phyloP scores from a whole-genome alignment of 176 grass and related monocot genomes.

The Stipa capillata region DNA sequence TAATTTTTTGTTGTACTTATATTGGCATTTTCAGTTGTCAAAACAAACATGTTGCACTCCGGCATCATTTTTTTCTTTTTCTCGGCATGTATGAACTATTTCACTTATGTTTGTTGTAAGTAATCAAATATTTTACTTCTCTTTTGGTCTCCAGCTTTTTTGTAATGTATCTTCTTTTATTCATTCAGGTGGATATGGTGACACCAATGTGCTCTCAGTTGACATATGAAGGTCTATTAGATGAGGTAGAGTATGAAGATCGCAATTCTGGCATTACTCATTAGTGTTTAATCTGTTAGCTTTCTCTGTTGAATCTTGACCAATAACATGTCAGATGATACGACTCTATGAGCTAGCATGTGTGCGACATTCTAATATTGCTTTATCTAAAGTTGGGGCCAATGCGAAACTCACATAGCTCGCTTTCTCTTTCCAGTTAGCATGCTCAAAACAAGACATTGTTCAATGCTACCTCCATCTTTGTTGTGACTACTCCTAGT shows the following conservation, averaged over 20 bases:
- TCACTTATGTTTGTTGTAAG: neutral
- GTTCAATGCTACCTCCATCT: neutral
- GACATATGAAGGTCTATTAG: constrained; percentile 93
- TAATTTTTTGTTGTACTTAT: constrained; percentile 27
- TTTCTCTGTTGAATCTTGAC: constrained; percentile 5
- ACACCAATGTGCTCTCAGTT: constrained; percentile 96
- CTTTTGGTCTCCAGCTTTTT: neutral
- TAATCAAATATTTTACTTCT: neutral
- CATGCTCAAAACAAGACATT: neutral
- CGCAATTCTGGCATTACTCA: neutral
- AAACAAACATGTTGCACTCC: neutral
- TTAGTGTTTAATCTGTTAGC: neutral
- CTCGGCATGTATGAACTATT: neutral
- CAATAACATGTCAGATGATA: neutral
- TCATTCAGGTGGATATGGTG: constrained; percentile 86
- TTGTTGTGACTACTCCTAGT: neutral
- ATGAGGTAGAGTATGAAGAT: constrained; percentile 60
- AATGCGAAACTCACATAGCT: neutral
- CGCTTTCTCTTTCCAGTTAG: neutral
- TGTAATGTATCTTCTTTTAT: neutral
- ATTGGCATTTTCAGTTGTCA: constrained; percentile 3
- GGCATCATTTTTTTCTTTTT: neutral
- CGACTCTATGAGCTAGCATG: neutral
- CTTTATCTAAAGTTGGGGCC: neutral
- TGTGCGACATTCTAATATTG: neutral